Evolutionary conservation across 345 rosid genomes (phyloP).

Genomic region (thale cress (Arabidopsis thaliana)): DNA sequence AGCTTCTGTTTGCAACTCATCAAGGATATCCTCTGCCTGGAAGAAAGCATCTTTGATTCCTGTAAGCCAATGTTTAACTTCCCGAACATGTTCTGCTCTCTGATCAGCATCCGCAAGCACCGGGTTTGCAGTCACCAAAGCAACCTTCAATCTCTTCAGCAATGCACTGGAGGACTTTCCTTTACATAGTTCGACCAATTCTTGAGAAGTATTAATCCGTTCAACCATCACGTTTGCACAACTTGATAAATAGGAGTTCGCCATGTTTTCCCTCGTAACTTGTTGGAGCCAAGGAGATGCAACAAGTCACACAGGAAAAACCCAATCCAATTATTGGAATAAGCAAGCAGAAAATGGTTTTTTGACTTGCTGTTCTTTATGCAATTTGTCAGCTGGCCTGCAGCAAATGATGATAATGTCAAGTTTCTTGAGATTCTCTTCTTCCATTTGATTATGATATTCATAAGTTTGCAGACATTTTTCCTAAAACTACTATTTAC

Average conservation of each 20-base stretch:
- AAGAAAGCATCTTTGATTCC: conserved; percentile 42
- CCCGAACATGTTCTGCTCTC: conserved; percentile 40
- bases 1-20: conserved; percentile 45
- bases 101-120: conserved; percentile 48
- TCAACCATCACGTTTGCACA: conserved; percentile 33
- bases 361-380: conserved; percentile 17
- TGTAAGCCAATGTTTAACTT: conserved; percentile 43
- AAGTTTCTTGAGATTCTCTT: conserved; percentile 21
- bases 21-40: conserved; percentile 47
- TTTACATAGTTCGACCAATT: conserved; percentile 34
- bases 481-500: background rate
- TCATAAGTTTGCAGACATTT: conserved; percentile 16
- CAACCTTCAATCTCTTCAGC: conserved; percentile 42
- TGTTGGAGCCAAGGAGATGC: conserved; percentile 23
- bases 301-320: conserved; percentile 11
- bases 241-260: conserved; percentile 20
- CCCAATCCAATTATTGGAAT: conserved; percentile 15
- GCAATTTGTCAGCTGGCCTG: conserved; percentile 28
- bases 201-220: conserved; percentile 42
- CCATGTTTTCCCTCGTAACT: conserved; percentile 27
- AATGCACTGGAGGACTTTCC: conserved; percentile 36
- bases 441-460: conserved; percentile 6
- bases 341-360: conserved; percentile 1
- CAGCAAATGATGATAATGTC: conserved; percentile 18
- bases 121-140: conserved; percentile 34